phyloP scores from a whole-genome alignment of 2,329 filamentous ascomycete genomes.

The Phaeosphaeriaceae sp. region DNA sequence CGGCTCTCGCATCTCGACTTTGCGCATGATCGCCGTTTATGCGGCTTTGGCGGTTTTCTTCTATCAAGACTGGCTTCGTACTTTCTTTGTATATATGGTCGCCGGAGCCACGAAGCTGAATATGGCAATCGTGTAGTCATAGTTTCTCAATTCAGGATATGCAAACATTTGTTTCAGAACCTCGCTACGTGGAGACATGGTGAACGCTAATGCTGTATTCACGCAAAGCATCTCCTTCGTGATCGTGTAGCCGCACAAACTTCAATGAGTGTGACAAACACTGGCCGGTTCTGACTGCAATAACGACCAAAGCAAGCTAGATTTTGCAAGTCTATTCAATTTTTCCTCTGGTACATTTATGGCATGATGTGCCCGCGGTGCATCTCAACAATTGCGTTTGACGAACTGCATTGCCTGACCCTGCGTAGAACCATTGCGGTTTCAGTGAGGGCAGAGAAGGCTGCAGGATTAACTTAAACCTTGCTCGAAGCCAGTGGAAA shows the following conservation, averaged over 20 bases:
- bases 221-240: neutral
- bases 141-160: slow-evolving; percentile 4
- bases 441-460: too few relatives aligned
- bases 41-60: slow-evolving; percentile 10
- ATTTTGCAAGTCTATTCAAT: too few relatives aligned
- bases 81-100: slow-evolving; percentile 12
- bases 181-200: neutral
- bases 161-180: neutral
- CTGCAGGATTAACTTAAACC: too few relatives aligned
- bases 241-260: neutral
- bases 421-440: too few relatives aligned
- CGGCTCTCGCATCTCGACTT: slow-evolving; percentile 19
- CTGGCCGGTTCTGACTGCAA: neutral
- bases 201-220: neutral
- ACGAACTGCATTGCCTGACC: too few relatives aligned
- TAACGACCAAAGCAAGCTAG: too few relatives aligned
- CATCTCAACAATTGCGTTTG: too few relatives aligned
- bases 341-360: too few relatives aligned
- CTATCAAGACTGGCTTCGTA: slow-evolving; percentile 19
- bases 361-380: too few relatives aligned
- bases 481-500: neutral
- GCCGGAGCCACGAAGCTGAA: neutral
- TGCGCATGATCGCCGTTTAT: slow-evolving; percentile 17
- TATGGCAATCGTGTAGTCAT: neutral
- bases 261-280: neutral